These are phyloP conservation scores for Pyrus bretschneideri DNA, from an alignment of 306 rosid genomes.

Conservation along the genomic window DNA sequence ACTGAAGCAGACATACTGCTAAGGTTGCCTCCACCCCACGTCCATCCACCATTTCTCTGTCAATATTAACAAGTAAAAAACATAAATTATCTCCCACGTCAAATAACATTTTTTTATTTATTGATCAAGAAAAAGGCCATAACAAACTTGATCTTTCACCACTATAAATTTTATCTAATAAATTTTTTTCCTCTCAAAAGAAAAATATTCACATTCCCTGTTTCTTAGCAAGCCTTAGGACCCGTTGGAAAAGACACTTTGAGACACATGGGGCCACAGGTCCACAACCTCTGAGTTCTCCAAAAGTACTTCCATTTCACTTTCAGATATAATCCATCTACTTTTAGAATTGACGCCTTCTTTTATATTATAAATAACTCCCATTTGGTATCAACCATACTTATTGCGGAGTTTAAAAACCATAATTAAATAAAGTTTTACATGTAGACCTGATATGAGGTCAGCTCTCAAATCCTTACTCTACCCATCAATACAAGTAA, in stretches of 20 bases:
- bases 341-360: not conserved
- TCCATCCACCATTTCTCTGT: slow-evolving; percentile 95
- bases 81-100: not conserved
- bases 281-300: not conserved
- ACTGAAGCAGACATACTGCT: slow-evolving; percentile 99
- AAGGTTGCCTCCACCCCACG: slow-evolving; percentile 98
- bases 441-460: not conserved
- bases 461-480: not conserved
- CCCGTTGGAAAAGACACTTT: not conserved
- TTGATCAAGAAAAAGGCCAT: slow-evolving; percentile 9
- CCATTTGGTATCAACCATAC: not conserved
- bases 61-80: slow-evolving; percentile 4
- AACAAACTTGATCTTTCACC: slow-evolving; percentile 3
- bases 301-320: not conserved
- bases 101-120: not conserved
- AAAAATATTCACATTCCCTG: not conserved
- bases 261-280: not conserved
- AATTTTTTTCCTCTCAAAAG: not conserved
- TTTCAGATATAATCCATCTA: not conserved
- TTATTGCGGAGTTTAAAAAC: not conserved
- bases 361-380: not conserved
- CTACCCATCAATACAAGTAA: not conserved
- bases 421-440: not conserved
- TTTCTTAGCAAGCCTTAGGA: not conserved
- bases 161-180: too few species aligned